A percentile compares a stretch with the other conserved stretches of the same genome.
Evolutionary conservation across 345 rosid species (phyloP).

Genomic region (Eucalyptus sp.): DNA sequence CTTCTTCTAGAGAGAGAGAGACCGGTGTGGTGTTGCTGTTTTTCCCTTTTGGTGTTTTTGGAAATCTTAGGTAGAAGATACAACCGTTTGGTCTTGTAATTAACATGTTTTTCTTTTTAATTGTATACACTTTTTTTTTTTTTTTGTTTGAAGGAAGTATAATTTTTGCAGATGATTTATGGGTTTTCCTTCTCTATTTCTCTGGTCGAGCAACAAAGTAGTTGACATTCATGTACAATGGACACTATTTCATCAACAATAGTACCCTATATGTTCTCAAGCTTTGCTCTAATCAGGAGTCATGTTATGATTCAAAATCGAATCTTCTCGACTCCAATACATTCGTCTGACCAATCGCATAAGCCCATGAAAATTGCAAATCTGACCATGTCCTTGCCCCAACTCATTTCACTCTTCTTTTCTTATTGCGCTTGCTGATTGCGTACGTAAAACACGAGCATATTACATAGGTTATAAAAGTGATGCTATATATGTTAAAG

Average conservation of each 20-base stretch:
- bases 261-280: not conserved
- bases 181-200: not conserved
- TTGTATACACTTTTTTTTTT: not conserved
- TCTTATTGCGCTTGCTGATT: not conserved
- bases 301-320: not conserved
- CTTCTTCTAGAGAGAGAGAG: not conserved
- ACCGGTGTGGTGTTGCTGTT: not conserved
- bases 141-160: not conserved
- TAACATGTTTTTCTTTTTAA: not conserved
- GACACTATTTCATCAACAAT: not conserved
- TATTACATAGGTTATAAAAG: not conserved
- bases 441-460: not conserved
- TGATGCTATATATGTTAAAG: not conserved
- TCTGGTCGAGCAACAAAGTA: not conserved
- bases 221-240: not conserved
- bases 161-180: not conserved
- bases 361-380: not conserved
- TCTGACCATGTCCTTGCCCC: not conserved
- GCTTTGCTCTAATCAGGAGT: not conserved
- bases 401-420: not conserved
- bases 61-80: not conserved
- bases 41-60: not conserved
- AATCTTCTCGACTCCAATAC: not conserved
- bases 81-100: not conserved
- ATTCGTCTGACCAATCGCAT: not conserved